Percentiles rank a stretch among this genome's conserved stretches.
Evolutionary conservation across 2,329 filamentous ascomycete genomes (phyloP).

Genomic region (Capronia americana): DNA sequence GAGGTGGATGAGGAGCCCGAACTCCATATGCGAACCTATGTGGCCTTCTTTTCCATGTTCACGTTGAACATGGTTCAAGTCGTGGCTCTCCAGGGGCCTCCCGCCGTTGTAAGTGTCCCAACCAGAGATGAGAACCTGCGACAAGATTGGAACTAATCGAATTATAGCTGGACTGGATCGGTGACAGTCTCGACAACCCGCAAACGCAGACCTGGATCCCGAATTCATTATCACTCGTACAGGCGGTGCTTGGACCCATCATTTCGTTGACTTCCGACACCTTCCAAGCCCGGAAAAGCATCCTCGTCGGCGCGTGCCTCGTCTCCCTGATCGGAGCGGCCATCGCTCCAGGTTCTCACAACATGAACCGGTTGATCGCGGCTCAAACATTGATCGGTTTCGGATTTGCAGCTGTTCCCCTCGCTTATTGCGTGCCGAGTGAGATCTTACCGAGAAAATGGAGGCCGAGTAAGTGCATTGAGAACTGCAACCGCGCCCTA

Average conservation of each 20-base stretch:
- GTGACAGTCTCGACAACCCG: conserved; percentile 28
- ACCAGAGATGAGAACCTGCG: not conserved
- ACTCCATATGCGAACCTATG: conserved; percentile 33
- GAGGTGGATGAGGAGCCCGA: conserved; percentile 36
- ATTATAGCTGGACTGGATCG: conserved; percentile 32
- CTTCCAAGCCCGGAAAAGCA: conserved; percentile 35
- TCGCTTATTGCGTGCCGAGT: conserved; percentile 35
- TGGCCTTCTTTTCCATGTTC: conserved; percentile 36
- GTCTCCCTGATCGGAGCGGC: conserved; percentile 32
- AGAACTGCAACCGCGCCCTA: not conserved
- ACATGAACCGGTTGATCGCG: conserved; percentile 34
- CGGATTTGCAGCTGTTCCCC: conserved; percentile 35
- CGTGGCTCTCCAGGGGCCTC: conserved; percentile 33
- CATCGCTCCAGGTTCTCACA: conserved; percentile 34
- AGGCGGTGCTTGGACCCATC: conserved; percentile 35
- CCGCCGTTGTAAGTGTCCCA: conserved; percentile 33
- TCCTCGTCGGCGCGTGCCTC: conserved; percentile 32
- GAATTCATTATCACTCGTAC: conserved; percentile 36
- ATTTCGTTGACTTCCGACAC: conserved; percentile 36
- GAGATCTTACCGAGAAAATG: conserved; percentile 37
- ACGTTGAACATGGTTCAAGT: conserved; percentile 34
- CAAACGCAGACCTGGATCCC: conserved; percentile 34
- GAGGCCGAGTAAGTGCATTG: conserved; percentile 34
- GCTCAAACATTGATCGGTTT: conserved; percentile 36
- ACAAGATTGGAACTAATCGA: not conserved